Evolutionary conservation across 2,329 filamentous ascomycete species (phyloP), one percentile per base, ranked within the genome.

Genomic region (Pseudogymnoascus sp.): DNA sequence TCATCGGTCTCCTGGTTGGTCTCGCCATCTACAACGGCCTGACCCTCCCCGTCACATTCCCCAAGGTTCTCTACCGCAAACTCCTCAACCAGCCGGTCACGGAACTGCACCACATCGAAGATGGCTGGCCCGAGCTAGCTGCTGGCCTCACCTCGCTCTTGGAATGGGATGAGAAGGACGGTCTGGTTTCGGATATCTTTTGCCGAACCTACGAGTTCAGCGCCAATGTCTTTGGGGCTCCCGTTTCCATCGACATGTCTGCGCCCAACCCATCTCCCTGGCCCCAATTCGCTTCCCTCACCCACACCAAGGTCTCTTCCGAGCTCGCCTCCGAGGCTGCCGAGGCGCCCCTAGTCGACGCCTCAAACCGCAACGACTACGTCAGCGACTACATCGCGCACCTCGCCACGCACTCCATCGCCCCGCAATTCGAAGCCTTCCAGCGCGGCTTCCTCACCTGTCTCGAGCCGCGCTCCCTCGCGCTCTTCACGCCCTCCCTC

Each of bases 21-120:
- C 79, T 99, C 16, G 94, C 94, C 4, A 77, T 97, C 4, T 97
- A 94, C 75, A 99, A 99, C 66, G 93, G 93, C 1, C 79, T 97
- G 22, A 96, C 92, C 0, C 78, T 99, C 1, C 94, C 94, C 0
- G 81, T 97, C 41, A 96, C 88, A 1, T 94, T 99, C 63, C 94
- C 94, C 0, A 81, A 84, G 62, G 89, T 87, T 0, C 81, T 99
- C 3, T 99, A 99, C 74, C 82, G 85, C 60, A 90, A 90, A 67
- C 79, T 97, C 0, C 78, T 96, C 0, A 84, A 83, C 7, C 78
- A 87, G 62, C 84, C 86, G 7, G 84, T 89, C 14, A 84, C 83
- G 34, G 81, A 86, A 61, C 76, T 94, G 1, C 83, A 90, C 54
- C 86, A 92, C 70, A 91, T 97, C 64, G 78, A 81, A 2, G 92